Evolutionary conservation across 805 yeast genomes (phyloP), one percentile per base, ranked within the genome.

Genomic region (Lachancea lanzarotensis): DNA sequence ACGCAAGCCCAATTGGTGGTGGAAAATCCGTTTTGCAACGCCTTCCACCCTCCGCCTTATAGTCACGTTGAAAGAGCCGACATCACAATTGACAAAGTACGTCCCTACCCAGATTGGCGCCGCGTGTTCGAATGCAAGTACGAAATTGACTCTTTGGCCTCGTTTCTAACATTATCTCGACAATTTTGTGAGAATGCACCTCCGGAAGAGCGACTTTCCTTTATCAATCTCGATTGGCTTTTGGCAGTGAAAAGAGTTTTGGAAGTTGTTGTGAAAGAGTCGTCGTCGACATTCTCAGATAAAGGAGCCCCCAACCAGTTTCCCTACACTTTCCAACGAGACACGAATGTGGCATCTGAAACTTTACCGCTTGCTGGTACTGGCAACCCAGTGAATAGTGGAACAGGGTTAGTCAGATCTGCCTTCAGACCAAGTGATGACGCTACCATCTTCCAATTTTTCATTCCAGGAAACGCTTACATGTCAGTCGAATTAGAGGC

Each of bases 401-500:
- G 74, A 32, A 81, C 86, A 0, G 89, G 91, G 0, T 67, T 87
- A 49, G 68, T 86, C n/a, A 70, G 95, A 40, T 81, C 90, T 4
- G 90, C 95, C 0, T 87, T 87, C 60, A 68, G 96, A 53, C 96
- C 96, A 8, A 82, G 91, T 16, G 96, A 87, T 61, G 96, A 87
- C 63, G 87, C 95, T 1, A 78, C 88, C 34, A 76, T 81, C n/a
- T 74, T 74, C 49, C 95, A 85, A 61, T 79, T 82, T 47, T 84
- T 88, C 59, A 76, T 89, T 36, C 96, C 96, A 1, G 95, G 88
- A 2, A 88, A 88, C 59, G 87, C 89, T 1, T 89, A 83, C 52
- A 67, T 84, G 70, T 63, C 78, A 25, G 79, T 78, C 1, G 93
- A 87, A 57, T 66, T 87, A 29, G 57, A 55, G n/a, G 69, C 66